phyloP scores from a whole-genome alignment of 2,329 filamentous ascomycete genomes.

The Colletotrichum paranaense region DNA sequence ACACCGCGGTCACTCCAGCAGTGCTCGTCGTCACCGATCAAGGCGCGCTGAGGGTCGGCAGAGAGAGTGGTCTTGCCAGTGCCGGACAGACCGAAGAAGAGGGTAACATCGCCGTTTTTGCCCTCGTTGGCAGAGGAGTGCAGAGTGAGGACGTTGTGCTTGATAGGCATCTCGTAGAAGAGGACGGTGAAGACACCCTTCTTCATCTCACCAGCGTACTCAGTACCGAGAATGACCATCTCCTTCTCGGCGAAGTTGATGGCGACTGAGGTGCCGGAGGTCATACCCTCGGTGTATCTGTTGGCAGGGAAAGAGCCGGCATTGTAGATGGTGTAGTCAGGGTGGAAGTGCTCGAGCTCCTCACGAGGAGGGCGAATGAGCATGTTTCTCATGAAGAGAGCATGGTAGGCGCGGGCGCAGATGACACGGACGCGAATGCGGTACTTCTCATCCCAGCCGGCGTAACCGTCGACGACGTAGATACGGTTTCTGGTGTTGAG shows the following conservation, averaged over 20 bases:
- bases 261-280: conserved; percentile 94
- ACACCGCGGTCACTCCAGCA: conserved; percentile 97
- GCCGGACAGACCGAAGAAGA: conserved; percentile 98
- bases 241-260: conserved; percentile 99
- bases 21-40: conserved; percentile 99
- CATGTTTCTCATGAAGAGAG: conserved; percentile 99
- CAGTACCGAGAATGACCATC: conserved; percentile 99
- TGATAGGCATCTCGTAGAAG: conserved; percentile 99
- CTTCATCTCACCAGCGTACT: conserved; percentile 98
- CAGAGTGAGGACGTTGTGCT: conserved; percentile 98
- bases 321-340: conserved; percentile 99
- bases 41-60: conserved; percentile 92
- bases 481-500: conserved; percentile 99
- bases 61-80: conserved; percentile 99
- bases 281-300: conserved; percentile 98
- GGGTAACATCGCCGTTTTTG: conserved; percentile 91
- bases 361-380: conserved; percentile 92
- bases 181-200: conserved; percentile 99
- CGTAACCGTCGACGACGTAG: conserved; percentile 97
- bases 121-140: conserved; percentile 99
- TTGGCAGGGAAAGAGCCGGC: conserved; percentile 98
- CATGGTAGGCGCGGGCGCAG: conserved; percentile 98
- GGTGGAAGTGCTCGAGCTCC: conserved; percentile 97
- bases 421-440: conserved; percentile 97
- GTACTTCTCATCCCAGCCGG: conserved; percentile 99